phyloP scores from a whole-genome alignment of 2,329 filamentous ascomycete species.

The Metarhizium anisopliae region DNA sequence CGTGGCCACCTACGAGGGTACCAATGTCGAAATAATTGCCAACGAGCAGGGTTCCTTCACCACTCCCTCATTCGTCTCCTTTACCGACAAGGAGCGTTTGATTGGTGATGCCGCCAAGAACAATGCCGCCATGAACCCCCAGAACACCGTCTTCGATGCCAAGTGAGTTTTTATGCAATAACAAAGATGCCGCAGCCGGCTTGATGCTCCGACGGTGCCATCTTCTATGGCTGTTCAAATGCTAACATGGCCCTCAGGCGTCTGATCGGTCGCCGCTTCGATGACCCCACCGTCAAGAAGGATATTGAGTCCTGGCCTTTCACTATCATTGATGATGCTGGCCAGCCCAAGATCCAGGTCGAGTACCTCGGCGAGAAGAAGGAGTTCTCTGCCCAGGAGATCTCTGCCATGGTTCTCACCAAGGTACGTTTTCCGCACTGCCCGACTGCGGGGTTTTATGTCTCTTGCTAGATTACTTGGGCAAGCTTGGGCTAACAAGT shows the following conservation, averaged over 20 bases:
- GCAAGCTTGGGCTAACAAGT: conserved; percentile 7
- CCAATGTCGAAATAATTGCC: conserved; percentile 99
- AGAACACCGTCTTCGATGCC: conserved; percentile 98
- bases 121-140: conserved; percentile 98
- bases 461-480: background rate
- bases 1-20: conserved; percentile 98
- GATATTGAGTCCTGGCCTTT: conserved; percentile 98
- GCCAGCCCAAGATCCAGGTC: conserved; percentile 87
- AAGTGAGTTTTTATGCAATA: conserved; percentile 58
- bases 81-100: conserved; percentile 96
- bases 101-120: conserved; percentile 99
- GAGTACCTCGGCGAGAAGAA: conserved; percentile 93
- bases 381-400: conserved; percentile 95
- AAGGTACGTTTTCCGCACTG: conserved; percentile 54
- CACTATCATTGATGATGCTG: conserved; percentile 87
- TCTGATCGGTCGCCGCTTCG: conserved; percentile 91
- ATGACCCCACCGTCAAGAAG: conserved; percentile 96
- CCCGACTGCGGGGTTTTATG: background rate
- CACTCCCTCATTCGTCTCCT: conserved; percentile 97
- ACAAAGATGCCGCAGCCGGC: background rate
- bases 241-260: conserved; percentile 50
- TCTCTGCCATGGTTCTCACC: conserved; percentile 95
- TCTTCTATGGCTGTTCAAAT: background rate
- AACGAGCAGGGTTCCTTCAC: conserved; percentile 99
- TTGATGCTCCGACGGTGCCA: background rate